These are phyloP conservation scores for Cyberlindnera euphorbiae DNA, from an alignment of 805 yeast genomes.

Conservation along the genomic window DNA sequence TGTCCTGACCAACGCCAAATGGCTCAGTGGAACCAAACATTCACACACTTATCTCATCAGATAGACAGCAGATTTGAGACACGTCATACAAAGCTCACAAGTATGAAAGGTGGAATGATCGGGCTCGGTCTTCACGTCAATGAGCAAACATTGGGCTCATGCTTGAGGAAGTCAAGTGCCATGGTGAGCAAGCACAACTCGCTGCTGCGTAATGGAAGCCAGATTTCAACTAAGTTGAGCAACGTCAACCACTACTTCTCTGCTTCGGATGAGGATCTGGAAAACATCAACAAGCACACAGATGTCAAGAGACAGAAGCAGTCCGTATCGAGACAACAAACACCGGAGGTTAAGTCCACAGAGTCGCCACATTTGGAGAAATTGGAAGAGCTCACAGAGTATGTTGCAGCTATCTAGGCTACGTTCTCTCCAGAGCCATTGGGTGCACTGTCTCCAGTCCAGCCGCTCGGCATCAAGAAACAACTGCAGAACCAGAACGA, in stretches of 20 bases:
- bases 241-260: constrained; percentile 12
- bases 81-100: constrained; percentile 8
- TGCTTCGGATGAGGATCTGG: constrained; percentile 8
- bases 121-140: constrained; percentile 21
- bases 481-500: constrained; percentile 6
- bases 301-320: not conserved
- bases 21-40: constrained; percentile 19
- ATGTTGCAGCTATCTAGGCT: constrained; percentile 2
- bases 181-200: constrained; percentile 20
- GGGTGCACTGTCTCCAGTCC: constrained; percentile 1
- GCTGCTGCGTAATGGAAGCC: constrained; percentile 8
- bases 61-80: constrained; percentile 2
- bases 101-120: constrained; percentile 11
- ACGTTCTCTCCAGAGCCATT: constrained; percentile 8
- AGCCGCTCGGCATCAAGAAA: constrained; percentile 6
- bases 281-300: constrained; percentile 10
- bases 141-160: constrained; percentile 2
- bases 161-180: constrained; percentile 17
- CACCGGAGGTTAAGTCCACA: constrained; percentile 7
- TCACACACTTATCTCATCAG: constrained; percentile 8
- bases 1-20: constrained; percentile 24
- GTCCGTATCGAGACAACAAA: too few species aligned
- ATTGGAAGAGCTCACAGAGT: constrained; percentile 3
- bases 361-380: constrained; percentile 10
- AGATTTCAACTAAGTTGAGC: constrained; percentile 11